Conservation (phyloP, 495 filamentous ascomycete genomes). For the Lasiosphaeris hirsuta region DNA sequence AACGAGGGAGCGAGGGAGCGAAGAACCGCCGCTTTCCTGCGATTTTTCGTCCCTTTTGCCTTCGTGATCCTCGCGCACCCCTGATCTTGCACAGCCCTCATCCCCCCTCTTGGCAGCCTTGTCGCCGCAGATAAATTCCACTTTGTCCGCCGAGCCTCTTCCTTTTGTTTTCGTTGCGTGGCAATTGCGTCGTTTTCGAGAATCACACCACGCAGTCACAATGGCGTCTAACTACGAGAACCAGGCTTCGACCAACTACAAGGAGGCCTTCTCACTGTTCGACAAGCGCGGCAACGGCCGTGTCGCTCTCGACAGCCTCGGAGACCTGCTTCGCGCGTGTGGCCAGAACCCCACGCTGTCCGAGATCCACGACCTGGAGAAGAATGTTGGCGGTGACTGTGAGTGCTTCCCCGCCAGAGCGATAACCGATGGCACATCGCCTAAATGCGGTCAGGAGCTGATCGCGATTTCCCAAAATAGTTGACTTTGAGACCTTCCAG, state of each 20-base stretch:
- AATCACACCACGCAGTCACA: slow-evolving; percentile 15
- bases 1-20: slow-evolving; percentile 2
- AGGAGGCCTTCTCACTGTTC: slow-evolving; percentile 99
- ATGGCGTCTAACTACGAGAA: slow-evolving; percentile 49
- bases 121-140: no score
- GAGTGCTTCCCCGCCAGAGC: slow-evolving; percentile 37
- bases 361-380: slow-evolving; percentile 88
- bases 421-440: background rate
- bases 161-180: no score
- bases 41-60: background rate
- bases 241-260: slow-evolving; percentile 99
- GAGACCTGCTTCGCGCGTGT: slow-evolving; percentile 91
- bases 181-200: background rate
- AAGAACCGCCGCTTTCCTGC: background rate
- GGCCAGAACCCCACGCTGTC: slow-evolving; percentile 95
- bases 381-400: slow-evolving; percentile 85
- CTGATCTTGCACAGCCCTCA: no score
- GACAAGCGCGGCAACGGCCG: slow-evolving; percentile 96
- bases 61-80: background rate
- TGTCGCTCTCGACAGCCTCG: slow-evolving; percentile 78
- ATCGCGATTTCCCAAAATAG: slow-evolving; percentile 40
- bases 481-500: slow-evolving; percentile 96
- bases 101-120: no score
- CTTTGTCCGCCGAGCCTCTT: no score
- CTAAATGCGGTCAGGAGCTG: background rate